phyloP scores from a whole-genome alignment of 257 asterid species.

The Nicotiana benthamiana region DNA sequence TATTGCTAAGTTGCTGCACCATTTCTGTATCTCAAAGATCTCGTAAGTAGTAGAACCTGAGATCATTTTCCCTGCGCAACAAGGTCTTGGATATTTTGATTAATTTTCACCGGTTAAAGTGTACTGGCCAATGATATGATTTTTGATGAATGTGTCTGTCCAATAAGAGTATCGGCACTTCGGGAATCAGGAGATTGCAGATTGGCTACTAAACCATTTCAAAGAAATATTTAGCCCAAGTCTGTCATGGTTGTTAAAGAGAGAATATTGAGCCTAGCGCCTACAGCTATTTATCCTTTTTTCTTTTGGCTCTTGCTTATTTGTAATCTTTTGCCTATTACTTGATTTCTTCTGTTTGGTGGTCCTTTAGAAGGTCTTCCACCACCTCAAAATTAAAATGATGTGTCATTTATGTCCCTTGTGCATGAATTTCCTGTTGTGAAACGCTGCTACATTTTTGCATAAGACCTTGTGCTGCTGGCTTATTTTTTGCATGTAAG shows the following conservation, averaged over 20 bases:
- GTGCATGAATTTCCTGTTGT: not conserved
- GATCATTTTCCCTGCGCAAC: not conserved
- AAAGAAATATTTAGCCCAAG: not conserved
- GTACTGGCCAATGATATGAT: not conserved
- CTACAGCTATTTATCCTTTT: not conserved
- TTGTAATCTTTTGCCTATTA: not conserved
- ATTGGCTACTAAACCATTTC: not conserved
- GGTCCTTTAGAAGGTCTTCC: not conserved
- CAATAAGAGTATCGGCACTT: not conserved
- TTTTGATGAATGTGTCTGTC: not conserved
- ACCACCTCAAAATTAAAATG: not conserved
- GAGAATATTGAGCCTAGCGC: not conserved
- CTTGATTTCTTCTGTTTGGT: not conserved
- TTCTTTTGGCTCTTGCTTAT: not conserved
- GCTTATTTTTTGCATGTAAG: not conserved
- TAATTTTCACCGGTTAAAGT: not conserved
- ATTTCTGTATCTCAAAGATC: not conserved
- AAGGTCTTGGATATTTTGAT: not conserved
- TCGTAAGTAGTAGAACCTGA: not conserved
- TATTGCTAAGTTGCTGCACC: not conserved
- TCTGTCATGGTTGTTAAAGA: not conserved
- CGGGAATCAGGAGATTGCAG: not conserved
- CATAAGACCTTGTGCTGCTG: not conserved
- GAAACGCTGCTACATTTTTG: not conserved
- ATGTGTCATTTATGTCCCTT: not conserved